Evolutionary conservation across 1,284 basidiomycete genomes (phyloP).

Genomic region (Fomes fomentarius): DNA sequence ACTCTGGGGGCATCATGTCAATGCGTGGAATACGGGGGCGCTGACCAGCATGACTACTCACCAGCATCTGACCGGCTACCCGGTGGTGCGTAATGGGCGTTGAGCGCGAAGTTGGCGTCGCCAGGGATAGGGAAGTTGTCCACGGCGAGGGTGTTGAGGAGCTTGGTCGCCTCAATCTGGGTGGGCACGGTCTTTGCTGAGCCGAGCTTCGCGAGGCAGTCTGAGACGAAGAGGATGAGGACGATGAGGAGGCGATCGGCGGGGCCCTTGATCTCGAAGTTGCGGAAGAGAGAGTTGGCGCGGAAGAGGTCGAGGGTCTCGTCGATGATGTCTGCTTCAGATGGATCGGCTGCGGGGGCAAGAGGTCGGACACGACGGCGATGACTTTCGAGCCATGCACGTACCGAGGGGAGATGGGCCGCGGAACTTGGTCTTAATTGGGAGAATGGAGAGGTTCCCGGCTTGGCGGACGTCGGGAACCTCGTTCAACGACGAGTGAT

Average conservation of each 20-base stretch:
- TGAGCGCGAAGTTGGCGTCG: slow-evolving; percentile 94
- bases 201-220: slow-evolving; percentile 92
- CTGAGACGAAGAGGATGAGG: slow-evolving; percentile 97
- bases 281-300: slow-evolving; percentile 98
- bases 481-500: slow-evolving; percentile 96
- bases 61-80: slow-evolving; percentile 82
- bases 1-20: slow-evolving; percentile 52
- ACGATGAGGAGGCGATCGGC: slow-evolving; percentile 97
- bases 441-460: slow-evolving; percentile 91
- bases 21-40: too few species aligned
- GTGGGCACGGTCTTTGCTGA: slow-evolving; percentile 63
- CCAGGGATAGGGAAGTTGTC: slow-evolving; percentile 95
- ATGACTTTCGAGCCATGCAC: slow-evolving; percentile 23
- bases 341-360: slow-evolving; percentile 66
- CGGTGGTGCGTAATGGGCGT: slow-evolving; percentile 89
- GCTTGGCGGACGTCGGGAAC: slow-evolving; percentile 80
- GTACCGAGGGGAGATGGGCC: slow-evolving; percentile 89
- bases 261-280: slow-evolving; percentile 99
- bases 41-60: too few species aligned
- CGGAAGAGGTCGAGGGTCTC: slow-evolving; percentile 98
- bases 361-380: slow-evolving; percentile 8
- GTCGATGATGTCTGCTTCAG: slow-evolving; percentile 89
- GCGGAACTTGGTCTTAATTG: slow-evolving; percentile 89
- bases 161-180: slow-evolving; percentile 88
- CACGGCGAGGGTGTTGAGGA: slow-evolving; percentile 88